Evolutionary conservation across 257 asterid species (phyloP).

Genomic region (Echites panduratus): DNA sequence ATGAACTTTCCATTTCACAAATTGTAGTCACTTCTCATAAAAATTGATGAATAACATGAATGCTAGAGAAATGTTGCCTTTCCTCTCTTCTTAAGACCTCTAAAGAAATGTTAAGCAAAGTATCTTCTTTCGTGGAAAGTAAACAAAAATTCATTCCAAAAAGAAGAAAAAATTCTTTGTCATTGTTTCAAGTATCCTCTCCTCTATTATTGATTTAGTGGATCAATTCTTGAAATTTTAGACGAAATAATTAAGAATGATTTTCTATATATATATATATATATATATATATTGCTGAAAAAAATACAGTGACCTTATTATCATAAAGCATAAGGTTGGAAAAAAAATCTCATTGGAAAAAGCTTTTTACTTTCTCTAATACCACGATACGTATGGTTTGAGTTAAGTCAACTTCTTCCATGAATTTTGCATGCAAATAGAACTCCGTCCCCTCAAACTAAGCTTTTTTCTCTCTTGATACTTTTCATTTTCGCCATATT

Average conservation of each 20-base stretch:
- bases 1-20: too few species aligned
- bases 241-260: background rate
- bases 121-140: background rate
- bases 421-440: constrained; percentile 10
- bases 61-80: background rate
- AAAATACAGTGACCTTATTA: too few species aligned
- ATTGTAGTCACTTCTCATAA: too few species aligned
- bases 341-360: background rate
- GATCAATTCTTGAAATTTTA: background rate
- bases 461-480: constrained; percentile 11
- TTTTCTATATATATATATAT: too few species aligned
- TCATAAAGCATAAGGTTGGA: too few species aligned
- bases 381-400: background rate
- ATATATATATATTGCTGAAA: too few species aligned
- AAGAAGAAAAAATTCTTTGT: background rate
- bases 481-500: background rate
- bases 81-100: background rate
- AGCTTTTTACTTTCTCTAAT: background rate
- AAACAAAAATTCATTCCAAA: background rate
- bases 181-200: background rate
- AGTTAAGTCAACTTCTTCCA: constrained; percentile 10
- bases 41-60: too few species aligned
- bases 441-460: background rate
- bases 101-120: background rate
- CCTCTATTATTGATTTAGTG: background rate